These are phyloP conservation scores for Calonectria pauciramosa DNA, from an alignment of 2,329 filamentous ascomycete species.

Conservation along the genomic window DNA sequence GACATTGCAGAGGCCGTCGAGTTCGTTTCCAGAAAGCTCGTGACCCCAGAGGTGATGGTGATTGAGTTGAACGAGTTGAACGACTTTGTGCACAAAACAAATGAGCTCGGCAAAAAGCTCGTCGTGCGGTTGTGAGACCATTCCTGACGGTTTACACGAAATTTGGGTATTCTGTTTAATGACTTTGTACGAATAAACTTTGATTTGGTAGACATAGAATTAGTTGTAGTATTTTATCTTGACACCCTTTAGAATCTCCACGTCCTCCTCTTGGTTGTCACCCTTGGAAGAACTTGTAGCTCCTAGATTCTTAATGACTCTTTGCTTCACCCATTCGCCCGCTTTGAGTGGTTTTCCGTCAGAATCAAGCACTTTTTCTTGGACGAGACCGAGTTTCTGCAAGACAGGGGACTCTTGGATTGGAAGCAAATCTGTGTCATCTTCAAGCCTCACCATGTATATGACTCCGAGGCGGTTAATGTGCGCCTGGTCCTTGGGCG, in stretches of 20 bases:
- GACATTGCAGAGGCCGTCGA: conserved; percentile 23
- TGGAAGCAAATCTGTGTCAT: background rate
- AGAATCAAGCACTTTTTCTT: background rate
- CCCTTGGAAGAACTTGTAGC: background rate
- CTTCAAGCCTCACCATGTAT: background rate
- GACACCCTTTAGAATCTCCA: background rate
- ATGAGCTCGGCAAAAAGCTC: conserved; percentile 3
- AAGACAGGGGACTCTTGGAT: background rate
- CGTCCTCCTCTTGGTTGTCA: background rate
- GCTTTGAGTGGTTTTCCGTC: background rate
- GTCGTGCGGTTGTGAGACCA: background rate
- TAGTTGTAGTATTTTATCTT: background rate
- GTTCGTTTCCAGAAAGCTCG: conserved; percentile 17
- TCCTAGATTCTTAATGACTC: background rate
- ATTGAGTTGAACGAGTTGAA: background rate
- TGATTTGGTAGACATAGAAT: background rate
- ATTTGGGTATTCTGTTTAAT: background rate
- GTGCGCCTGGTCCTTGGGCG: conserved; percentile 18
- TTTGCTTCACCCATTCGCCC: background rate
- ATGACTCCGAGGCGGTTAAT: background rate
- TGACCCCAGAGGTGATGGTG: conserved; percentile 4
- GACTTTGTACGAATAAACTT: background rate
- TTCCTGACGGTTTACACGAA: background rate
- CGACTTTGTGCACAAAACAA: background rate
- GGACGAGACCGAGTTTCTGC: background rate